Base-by-base conservation (phyloP, 495 filamentous ascomycete species). In the Daldinia vernicosa region DNA sequence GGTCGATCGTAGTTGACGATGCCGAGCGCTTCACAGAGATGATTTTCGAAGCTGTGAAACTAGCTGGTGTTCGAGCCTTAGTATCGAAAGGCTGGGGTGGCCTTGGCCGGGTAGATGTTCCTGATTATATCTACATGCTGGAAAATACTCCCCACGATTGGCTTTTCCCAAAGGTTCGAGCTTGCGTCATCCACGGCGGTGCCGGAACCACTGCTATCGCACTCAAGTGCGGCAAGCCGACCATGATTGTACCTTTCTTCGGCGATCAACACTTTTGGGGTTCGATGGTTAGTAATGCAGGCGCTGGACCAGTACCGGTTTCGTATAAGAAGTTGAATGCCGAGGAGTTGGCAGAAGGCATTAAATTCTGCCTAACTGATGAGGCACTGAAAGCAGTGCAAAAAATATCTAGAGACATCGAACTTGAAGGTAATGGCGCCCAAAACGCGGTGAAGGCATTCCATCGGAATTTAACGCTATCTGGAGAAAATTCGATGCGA, bases 181-280 rank as follows among this genome's bases (percentile, higher is more conserved):
- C 86, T 0, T 88, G 88, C 19, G 84, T 91, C 1, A 89, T 90
- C 60, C 89, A 91, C 65, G 89, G 89, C 3, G 89, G 89, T 1
- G 89, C 89, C 1, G 89, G 89, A 2, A 91, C 89, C 0, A 90
- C 89, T 5, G 89, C 89, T 3, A 89, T 88, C 19, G 86, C 88
- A 15, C 81, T 91, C 26, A 88, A 87, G 73, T 87, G 84, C 60
- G 89, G 87, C 0, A 87, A 84, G 66, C 89, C 89, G 22, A 90
- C 87, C 17, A 87, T 91, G 83, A 81, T 91, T 30, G 87, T 91
- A 1, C 89, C 89, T 5, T 91, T 91, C 76, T 91, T 91, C 70
- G 89, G 89, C 0, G 89, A 91, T 67, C 93, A 97, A 78, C 84
- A 88, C 15, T 95, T 95, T 77, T 97, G 93, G 93, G 93, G 92